These are phyloP conservation scores for Bothriochloa decipiens DNA, from an alignment of 176 grass and related monocot species.

Conservation along the genomic window DNA sequence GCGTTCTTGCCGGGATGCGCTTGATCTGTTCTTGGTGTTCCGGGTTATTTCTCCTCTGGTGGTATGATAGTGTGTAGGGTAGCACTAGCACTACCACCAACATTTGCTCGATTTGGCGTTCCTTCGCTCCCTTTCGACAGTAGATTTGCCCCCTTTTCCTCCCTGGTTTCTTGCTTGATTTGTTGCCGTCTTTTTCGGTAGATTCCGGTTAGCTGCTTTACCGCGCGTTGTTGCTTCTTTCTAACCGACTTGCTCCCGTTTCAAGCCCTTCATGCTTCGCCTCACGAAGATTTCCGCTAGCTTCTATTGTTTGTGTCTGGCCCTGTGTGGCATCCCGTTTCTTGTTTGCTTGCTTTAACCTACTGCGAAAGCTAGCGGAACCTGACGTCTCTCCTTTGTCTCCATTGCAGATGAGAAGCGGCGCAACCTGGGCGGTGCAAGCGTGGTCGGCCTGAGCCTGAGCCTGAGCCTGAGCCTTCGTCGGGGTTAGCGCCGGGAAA, in stretches of 20 bases:
- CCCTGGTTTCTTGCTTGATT: not conserved
- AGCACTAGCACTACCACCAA: slow-evolving; percentile 5
- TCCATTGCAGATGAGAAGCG: slow-evolving; percentile 60
- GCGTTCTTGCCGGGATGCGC: slow-evolving; percentile 5
- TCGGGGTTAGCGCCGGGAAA: not conserved
- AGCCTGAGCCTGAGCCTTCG: not conserved
- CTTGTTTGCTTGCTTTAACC: not conserved
- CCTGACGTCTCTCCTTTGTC: not conserved
- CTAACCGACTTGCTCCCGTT: not conserved
- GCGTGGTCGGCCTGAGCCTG: slow-evolving; percentile 28
- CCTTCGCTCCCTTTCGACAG: not conserved
- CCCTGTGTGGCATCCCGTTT: slow-evolving; percentile 2
- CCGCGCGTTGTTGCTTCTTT: not conserved
- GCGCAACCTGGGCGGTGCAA: slow-evolving; percentile 34
- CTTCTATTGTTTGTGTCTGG: not conserved
- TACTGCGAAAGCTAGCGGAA: slow-evolving; percentile 4
- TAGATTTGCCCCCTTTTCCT: slow-evolving; percentile 33
- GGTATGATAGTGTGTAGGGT: not conserved
- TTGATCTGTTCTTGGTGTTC: slow-evolving; percentile 35
- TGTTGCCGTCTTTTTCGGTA: not conserved
- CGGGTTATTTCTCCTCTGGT: not conserved
- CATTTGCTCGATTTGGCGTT: slow-evolving; percentile 45
- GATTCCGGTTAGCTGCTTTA: slow-evolving; percentile 31
- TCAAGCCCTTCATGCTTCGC: slow-evolving; percentile 11
- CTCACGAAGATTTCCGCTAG: not conserved